Conservation (phyloP, 331 rosid species). For the Cucumis variabilis region DNA sequence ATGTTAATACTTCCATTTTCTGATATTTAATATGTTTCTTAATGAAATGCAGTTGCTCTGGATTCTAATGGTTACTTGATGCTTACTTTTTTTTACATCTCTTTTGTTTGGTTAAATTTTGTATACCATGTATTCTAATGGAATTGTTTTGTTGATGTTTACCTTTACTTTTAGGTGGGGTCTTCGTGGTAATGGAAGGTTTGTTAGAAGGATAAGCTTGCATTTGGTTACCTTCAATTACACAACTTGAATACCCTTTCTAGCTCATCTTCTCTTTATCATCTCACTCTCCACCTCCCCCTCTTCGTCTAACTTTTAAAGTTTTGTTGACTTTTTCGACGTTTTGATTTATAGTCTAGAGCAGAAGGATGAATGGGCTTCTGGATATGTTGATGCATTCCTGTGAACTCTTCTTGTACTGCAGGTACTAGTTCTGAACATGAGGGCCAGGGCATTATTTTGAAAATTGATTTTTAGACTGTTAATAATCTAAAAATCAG, state of each 20-base stretch:
- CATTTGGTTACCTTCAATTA: conserved; percentile 20
- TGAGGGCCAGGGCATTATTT: not conserved
- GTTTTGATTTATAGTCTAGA: conserved; percentile 70
- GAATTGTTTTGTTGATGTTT: not conserved
- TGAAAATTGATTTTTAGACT: not conserved
- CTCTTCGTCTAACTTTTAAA: not conserved
- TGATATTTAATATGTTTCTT: conserved; percentile 33
- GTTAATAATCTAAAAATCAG: no score
- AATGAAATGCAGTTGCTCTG: conserved; percentile 74
- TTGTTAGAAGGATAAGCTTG: conserved; percentile 34
- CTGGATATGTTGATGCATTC: conserved; percentile 88
- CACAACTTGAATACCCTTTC: conserved; percentile 29
- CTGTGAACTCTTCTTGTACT: conserved; percentile 90
- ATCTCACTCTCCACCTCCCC: not conserved
- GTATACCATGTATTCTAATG: not conserved
- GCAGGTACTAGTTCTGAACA: conserved; percentile 62
- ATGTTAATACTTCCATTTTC: not conserved
- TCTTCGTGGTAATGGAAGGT: conserved; percentile 99
- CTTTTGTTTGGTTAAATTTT: conserved; percentile 2
- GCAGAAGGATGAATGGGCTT: conserved; percentile 98
- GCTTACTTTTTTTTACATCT: not conserved
- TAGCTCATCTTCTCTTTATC: not conserved
- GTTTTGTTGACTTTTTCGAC: no score
- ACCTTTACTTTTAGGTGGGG: conserved; percentile 78
- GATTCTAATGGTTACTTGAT: conserved; percentile 63